Evolutionary conservation across 179 eudicot species (phyloP), one percentile per base, ranked within the genome.

Genomic region (Dionaea muscipula): DNA sequence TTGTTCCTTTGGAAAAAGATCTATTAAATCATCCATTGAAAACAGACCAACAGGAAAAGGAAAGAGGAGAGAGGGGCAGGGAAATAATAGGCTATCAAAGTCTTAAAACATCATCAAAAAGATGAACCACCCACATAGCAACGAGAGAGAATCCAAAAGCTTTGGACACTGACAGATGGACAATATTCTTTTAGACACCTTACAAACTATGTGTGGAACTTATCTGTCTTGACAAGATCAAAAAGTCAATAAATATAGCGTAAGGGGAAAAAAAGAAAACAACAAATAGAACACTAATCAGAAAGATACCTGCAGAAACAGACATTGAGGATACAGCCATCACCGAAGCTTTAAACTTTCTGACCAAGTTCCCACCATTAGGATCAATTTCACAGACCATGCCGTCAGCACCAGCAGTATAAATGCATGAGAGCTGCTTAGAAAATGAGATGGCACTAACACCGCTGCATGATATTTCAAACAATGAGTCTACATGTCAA

Each of bases 341-440:
- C 27, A 80, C 64, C 47, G 96, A 81, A 74, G 96, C 94, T 71
- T 63, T 84, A 54, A 93, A 84, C 68, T 79, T 88, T 61, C 67
- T 74, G 62, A 82, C 47, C 77, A 88, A 72, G 62, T 81, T 88
- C 20, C 99, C 99, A 9, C 88, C 59, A 68, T 66, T 50, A 18
- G 84, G 70, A 45, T 93, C 94, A 67, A 93, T 71, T 68, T 88
- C 81, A 70, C 86, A 88, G 49, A 84, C 75, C 72, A 82, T 81
- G 14, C 99, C 99, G 81, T 88, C 96, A 41, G 79, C 83, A 49
- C 99, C 99, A 60, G 94, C 78, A 26, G 95, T 79, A 51, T 75
- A 93, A 49, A 93, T 66, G 67, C 66, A 78, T 46, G 81, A 76
- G 64, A 70, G 77, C 49, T 69, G 68, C 23, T 56, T 23, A 53